Evolutionary conservation across 2,329 filamentous ascomycete species (phyloP), one percentile per base, ranked within the genome.

Genomic region (Hypoxylon sp.): DNA sequence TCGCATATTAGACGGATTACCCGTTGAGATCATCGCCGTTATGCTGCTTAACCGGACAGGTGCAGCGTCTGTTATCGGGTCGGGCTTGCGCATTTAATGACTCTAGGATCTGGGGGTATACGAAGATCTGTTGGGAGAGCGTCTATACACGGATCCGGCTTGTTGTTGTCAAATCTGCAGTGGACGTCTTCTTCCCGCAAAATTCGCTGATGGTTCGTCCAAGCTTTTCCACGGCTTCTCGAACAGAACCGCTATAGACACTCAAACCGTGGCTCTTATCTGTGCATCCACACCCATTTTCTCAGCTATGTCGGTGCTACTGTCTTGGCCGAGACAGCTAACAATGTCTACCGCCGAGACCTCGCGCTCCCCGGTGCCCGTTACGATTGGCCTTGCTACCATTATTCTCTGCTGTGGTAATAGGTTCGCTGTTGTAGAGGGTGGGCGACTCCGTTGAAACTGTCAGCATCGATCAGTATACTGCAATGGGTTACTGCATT

Each of bases 101-200:
- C 66, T 81, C 82, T n/a, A 83, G 83, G 3, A 80, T 83, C 66
- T 82, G 83, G 67, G 81, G 81, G 70, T 84, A 84, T 70, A 76
- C 84, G 35, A 75, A 79, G 9, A 73, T 33, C 48, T 76, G 81
- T 59, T 84, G 80, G 67, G 81, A 81, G 11, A 81, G 83, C 47
- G 79, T 80, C 29, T 82, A 80, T 75, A 78, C 81, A 0, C 84
- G 81, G 80, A 75, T 81, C 22, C 84, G 80, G 77, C 81, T 84
- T 65, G 74, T 80, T 65, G 78, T 81, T n/a, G 78, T 79, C 35
- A 81, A 44, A 67, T 83, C 82, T 10, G 80, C 79, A 13, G 80
- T 81, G 3, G 83, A 83, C 77, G 81, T 81, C 29, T 81, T 83
- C 22, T 80, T 83, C 52, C 79, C 48, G 81, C 82, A 31, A 81